A percentile compares a stretch with the other conserved stretches of the same genome.
Evolutionary conservation across 352 stramenopile genomes (phyloP).

Genomic region (Peronospora belbahrii): DNA sequence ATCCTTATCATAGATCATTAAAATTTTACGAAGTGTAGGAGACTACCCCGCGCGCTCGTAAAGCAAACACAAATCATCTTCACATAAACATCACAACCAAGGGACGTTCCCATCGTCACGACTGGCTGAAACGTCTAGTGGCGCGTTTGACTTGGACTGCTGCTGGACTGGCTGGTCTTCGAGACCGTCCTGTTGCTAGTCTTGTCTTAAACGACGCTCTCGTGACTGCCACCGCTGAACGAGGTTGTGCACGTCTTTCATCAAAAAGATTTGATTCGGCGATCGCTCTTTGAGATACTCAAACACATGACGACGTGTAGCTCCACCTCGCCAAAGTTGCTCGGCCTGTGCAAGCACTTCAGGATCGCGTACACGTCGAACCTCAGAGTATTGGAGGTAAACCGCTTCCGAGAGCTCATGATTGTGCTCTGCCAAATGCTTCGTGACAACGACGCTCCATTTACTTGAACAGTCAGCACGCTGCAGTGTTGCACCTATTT

Average conservation of each 20-base stretch:
- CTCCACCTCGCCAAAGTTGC: constrained; percentile 48
- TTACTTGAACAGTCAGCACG: constrained; percentile 19
- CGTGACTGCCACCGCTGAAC: constrained; percentile 61
- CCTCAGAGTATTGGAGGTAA: constrained; percentile 66
- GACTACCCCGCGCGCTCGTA: too few relatives aligned
- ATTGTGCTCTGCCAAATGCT: constrained; percentile 64
- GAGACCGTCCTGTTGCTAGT: not conserved
- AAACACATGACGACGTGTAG: constrained; percentile 53
- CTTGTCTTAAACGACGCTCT: constrained; percentile 12
- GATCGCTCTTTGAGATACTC: constrained; percentile 66
- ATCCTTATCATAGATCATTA: too few relatives aligned
- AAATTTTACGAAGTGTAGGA: too few relatives aligned
- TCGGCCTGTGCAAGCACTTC: constrained; percentile 47
- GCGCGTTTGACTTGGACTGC: constrained; percentile 1
- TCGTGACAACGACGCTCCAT: constrained; percentile 68
- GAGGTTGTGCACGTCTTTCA: constrained; percentile 81
- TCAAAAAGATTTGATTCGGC: constrained; percentile 43
- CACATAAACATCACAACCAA: constrained; percentile 24
- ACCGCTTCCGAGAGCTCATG: constrained; percentile 49
- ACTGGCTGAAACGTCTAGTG: constrained; percentile 4
- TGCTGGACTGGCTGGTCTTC: constrained; percentile 6
- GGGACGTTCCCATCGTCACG: constrained; percentile 7
- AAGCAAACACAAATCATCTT: too few relatives aligned
- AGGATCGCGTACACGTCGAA: constrained; percentile 56
- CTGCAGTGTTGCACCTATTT: constrained; percentile 66